phyloP scores from a whole-genome alignment of 1,284 basidiomycete species.

The Ustanciosporium gigantosporum region DNA sequence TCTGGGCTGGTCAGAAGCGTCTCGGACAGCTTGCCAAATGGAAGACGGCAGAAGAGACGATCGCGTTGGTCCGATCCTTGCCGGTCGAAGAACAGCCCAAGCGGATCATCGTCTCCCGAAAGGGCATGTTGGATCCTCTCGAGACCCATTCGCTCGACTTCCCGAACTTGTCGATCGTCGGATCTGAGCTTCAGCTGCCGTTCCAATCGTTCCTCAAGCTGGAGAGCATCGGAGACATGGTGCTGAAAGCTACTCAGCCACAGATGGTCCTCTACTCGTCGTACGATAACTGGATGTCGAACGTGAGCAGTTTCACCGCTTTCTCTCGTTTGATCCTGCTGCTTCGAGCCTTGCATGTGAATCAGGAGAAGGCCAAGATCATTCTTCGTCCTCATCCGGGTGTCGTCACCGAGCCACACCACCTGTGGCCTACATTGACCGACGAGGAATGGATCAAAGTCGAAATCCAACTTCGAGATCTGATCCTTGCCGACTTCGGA shows the following conservation, averaged over 20 bases:
- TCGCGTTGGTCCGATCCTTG: slow-evolving; percentile 90
- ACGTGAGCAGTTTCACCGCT: slow-evolving; percentile 96
- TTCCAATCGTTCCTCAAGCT: slow-evolving; percentile 99
- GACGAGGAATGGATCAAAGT: slow-evolving; percentile 99
- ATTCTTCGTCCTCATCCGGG: slow-evolving; percentile 63
- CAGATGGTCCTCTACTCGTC: slow-evolving; percentile 99
- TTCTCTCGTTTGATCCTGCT: slow-evolving; percentile 96
- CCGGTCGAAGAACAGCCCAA: slow-evolving; percentile 99
- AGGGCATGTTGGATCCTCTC: slow-evolving; percentile 90
- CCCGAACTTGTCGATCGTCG: slow-evolving; percentile 99
- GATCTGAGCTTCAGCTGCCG: slow-evolving; percentile 93
- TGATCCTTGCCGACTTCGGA: slow-evolving; percentile 80
- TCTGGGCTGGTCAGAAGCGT: slow-evolving; percentile 99
- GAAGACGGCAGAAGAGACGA: slow-evolving; percentile 99
- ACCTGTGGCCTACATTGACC: slow-evolving; percentile 92
- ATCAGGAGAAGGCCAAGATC: slow-evolving; percentile 96
- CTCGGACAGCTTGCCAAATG: slow-evolving; percentile 98
- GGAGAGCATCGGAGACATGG: slow-evolving; percentile 99
- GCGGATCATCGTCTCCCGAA: slow-evolving; percentile 97
- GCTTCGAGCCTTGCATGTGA: slow-evolving; percentile 94
- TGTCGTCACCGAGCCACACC: slow-evolving; percentile 92
- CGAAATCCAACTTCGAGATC: slow-evolving; percentile 80
- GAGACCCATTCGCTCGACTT: slow-evolving; percentile 98
- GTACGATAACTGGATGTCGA: slow-evolving; percentile 99
- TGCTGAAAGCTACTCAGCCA: slow-evolving; percentile 94